Percentiles rank a stretch among this genome's conserved stretches.
Evolutionary conservation across 495 filamentous ascomycete species (phyloP).

Genomic region (Pyronema domesticum): DNA sequence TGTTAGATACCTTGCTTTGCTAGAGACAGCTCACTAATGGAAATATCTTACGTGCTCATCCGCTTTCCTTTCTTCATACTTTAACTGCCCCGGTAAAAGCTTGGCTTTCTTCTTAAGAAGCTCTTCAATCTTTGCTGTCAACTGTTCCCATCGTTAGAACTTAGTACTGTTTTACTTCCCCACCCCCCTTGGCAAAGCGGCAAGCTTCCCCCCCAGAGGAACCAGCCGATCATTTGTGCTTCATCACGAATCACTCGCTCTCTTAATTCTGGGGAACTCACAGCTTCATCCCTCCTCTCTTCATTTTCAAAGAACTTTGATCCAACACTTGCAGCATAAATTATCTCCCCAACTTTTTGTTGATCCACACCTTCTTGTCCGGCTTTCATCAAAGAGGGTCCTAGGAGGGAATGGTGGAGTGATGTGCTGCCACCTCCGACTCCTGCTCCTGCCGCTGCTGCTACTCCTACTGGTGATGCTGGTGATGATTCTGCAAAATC

Average conservation of each 20-base stretch:
- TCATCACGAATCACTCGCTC: not conserved
- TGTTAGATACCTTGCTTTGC: not conserved
- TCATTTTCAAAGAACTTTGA: constrained; percentile 95
- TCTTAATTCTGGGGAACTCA: too few relatives aligned
- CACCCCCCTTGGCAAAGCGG: too few relatives aligned
- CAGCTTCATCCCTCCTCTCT: constrained; percentile 50
- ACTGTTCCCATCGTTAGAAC: constrained; percentile 26
- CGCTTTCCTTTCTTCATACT: constrained; percentile 50
- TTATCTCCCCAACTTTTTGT: constrained; percentile 82
- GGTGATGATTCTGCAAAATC: too few relatives aligned
- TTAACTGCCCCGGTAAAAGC: constrained; percentile 59
- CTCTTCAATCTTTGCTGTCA: constrained; percentile 72
- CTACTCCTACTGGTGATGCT: too few relatives aligned
- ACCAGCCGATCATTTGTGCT: too few relatives aligned
- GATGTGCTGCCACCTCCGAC: not conserved
- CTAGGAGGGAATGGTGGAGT: constrained; percentile 45
- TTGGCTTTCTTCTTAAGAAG: constrained; percentile 60
- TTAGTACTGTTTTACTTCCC: too few relatives aligned
- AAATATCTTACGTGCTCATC: constrained; percentile 44
- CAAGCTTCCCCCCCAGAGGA: too few relatives aligned
- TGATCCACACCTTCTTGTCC: constrained; percentile 92
- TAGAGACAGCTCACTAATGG: not conserved
- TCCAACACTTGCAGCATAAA: constrained; percentile 90
- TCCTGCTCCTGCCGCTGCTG: too few relatives aligned
- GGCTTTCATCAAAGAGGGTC: constrained; percentile 83